phyloP scores from a whole-genome alignment of 176 grass and related monocot genomes.

The Aechmea fasciata region DNA sequence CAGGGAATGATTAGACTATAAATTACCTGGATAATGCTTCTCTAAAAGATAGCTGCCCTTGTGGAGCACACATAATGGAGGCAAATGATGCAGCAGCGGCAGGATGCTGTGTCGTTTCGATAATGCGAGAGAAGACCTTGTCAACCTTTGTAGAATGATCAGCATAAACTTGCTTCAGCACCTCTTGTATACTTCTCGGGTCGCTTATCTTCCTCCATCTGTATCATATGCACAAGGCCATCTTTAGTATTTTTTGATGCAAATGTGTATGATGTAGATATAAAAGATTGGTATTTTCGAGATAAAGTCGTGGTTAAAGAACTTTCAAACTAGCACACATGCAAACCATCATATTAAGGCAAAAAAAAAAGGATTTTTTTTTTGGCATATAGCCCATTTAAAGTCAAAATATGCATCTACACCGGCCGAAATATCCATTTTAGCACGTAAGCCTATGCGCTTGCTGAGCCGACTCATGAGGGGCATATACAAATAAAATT shows the following conservation, averaged over 20 bases:
- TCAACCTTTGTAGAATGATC: constrained; percentile 86
- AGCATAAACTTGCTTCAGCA: constrained; percentile 94
- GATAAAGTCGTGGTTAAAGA: too few species aligned
- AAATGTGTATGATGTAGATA: too few species aligned
- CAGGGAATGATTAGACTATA: not conserved
- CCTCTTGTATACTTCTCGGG: constrained; percentile 61
- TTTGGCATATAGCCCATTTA: too few species aligned
- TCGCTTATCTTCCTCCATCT: constrained; percentile 97
- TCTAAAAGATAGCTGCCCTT: constrained; percentile 61
- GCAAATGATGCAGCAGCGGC: constrained; percentile 91
- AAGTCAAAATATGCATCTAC: too few species aligned
- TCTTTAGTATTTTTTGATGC: not conserved
- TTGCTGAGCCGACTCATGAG: too few species aligned
- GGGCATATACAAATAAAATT: too few species aligned
- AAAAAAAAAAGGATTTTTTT: too few species aligned
- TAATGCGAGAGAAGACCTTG: constrained; percentile 78
- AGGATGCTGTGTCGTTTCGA: constrained; percentile 81
- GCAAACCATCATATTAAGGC: too few species aligned
- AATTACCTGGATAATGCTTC: constrained; percentile 59
- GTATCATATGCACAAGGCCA: constrained; percentile 24
- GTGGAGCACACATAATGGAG: constrained; percentile 95
- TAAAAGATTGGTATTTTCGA: too few species aligned
- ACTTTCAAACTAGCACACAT: too few species aligned
- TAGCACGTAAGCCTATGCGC: too few species aligned
- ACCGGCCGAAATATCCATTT: too few species aligned